Conservation (phyloP, 768 basidiomycete genomes). For the Arthromyces matolae region DNA sequence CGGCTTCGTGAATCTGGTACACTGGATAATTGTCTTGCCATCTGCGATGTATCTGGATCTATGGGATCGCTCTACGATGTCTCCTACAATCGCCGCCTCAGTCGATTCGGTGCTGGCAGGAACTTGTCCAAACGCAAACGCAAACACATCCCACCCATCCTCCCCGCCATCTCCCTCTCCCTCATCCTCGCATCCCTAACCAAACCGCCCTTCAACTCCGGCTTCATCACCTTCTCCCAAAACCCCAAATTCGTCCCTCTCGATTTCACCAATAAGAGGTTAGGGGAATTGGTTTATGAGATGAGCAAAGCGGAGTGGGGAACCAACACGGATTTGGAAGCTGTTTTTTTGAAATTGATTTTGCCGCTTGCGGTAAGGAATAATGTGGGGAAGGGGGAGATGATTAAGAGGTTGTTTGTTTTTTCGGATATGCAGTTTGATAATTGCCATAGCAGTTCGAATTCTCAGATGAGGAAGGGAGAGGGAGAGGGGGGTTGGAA, state of each 20-base stretch:
- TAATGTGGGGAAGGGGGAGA: constrained; percentile 59
- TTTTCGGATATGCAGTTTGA: constrained; percentile 85
- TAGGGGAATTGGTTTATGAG: constrained; percentile 28
- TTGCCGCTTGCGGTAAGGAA: constrained; percentile 57
- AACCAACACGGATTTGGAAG: constrained; percentile 59
- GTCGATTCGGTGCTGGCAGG: too few relatives aligned
- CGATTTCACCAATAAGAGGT: constrained; percentile 38
- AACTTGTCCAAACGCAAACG: too few relatives aligned
- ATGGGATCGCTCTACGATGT: too few relatives aligned
- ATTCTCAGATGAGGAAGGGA: too few relatives aligned
- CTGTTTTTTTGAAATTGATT: constrained; percentile 59
- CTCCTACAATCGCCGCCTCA: too few relatives aligned
- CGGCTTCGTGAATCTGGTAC: neutral
- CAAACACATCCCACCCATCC: constrained; percentile 58
- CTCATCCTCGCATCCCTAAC: constrained; percentile 61
- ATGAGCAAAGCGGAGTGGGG: constrained; percentile 43
- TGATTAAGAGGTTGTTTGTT: constrained; percentile 74
- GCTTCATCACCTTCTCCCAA: constrained; percentile 67
- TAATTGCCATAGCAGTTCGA: too few relatives aligned
- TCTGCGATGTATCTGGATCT: neutral
- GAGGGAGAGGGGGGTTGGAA: constrained; percentile 37
- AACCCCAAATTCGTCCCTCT: constrained; percentile 47
- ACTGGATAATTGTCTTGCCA: neutral
- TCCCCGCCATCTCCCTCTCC: constrained; percentile 61
- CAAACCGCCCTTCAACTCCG: constrained; percentile 58